Base-by-base conservation (phyloP, 768 basidiomycete genomes). In the Podaxis pistillaris region DNA sequence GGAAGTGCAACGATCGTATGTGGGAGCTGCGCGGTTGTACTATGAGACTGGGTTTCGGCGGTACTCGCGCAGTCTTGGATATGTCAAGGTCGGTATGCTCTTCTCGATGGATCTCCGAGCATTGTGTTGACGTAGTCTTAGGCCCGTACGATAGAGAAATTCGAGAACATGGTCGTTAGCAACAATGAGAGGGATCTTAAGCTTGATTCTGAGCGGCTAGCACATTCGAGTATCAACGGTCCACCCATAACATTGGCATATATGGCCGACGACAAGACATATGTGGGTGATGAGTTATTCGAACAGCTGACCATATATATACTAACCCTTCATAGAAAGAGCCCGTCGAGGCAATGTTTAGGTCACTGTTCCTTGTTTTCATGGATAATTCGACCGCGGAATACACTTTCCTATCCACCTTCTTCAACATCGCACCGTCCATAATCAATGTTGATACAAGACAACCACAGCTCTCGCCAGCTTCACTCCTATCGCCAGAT, bases 311-410 rank as follows among this genome's bases (percentile, higher is more conserved):
- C 47, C 67, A 17, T 49, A 36, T 66, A 41, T 24, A 11, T 12
- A 30, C 6, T 54, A 73, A 90, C 1, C 56, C 17, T 17, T 36
- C 53, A 22, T 53, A 75, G 96, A 92, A 85, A 86, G 89, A 91
- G 67, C 85, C 90, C 0, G 73, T 89, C 1, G 97, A 98, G 76
- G 89, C 89, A 0, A 78, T 98, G 24, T 81, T 94, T 65, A 87
- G 96, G 26, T 96, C 96, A 0, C 77, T 94, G 26, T 77, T 94
- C 53, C 79, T 98, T 56, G 96, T 97, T 57, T 85, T 98, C 64
- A 88, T 96, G 84, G 95, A 98, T 77, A 98, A 99, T 70, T 89
- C 93, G 3, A 91, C 91, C 1, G 86, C 94, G 30, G 96, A 98
- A 75, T 96, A 95, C 74, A 81, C 87, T 1, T 98, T 98, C 69